Evolutionary conservation across 1,284 basidiomycete species (phyloP), one percentile per base, ranked within the genome.

Genomic region (Sporisorium sorghi): DNA sequence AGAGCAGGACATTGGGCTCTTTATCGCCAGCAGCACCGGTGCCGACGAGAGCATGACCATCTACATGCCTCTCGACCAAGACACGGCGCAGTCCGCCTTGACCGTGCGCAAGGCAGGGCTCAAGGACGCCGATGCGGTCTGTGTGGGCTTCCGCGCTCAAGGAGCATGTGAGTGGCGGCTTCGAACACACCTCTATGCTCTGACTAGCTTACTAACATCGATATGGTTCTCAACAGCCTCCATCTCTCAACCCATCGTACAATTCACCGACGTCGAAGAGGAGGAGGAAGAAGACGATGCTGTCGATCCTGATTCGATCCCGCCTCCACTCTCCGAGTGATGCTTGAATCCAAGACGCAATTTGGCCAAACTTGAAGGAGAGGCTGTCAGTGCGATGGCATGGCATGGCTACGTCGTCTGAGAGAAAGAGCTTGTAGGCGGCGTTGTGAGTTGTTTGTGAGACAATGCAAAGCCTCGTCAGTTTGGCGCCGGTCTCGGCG

Each of bases 51-150:
- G 39, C 26, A 70, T 70, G 62, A 63, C 62, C 47, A 53, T 70
- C 48, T 74, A 57, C 23, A 70, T 74, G 72, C 72, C 72, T 14
- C 62, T 74, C 24, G 67, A 70, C 12, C 66, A 70, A 10, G 63
- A 70, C 19, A 24, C 58, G 4, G 4, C 50, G 9, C 50, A 49
- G 15, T 49, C 61, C 1, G 56, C 66, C 14, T 24, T 52, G 1
- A 66, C 67, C 9, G 72, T 74, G 15, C 59, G 56, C 42, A 74
- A 74, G 21, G 72, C 67, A 5, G 67, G 62, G 17, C 67, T 74
- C 58, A 74, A 74, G 47, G 72, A 74, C 24, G 35, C 72, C 15
- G 72, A 74, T 35, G 58, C 48, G 6, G 51, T 74, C 37, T 69
- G 66, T 42, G 59, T 74, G 3, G 72, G 72, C 19, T 74, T 74